Evolutionary conservation across 352 stramenopile genomes (phyloP).

Genomic region (Pythium brachiatum): DNA sequence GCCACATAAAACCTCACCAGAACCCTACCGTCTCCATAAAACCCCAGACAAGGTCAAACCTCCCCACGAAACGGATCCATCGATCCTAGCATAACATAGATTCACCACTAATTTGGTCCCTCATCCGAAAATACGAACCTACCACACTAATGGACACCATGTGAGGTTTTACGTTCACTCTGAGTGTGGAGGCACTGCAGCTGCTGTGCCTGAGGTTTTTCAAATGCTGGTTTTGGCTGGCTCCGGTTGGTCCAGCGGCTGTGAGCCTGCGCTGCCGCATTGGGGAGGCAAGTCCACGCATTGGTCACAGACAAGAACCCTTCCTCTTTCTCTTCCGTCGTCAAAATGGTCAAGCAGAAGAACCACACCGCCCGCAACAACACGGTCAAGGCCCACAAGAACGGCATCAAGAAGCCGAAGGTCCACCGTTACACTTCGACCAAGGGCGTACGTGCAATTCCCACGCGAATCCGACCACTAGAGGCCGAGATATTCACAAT

Average conservation of each 20-base stretch:
- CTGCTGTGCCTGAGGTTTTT: constrained; percentile 1
- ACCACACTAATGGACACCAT: neutral
- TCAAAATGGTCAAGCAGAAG: constrained; percentile 94
- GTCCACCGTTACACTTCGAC: constrained; percentile 94
- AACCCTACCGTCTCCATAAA: neutral
- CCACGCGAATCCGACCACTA: neutral
- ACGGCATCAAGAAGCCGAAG: constrained; percentile 98
- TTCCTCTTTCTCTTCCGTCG: constrained; percentile 23
- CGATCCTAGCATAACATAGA: neutral
- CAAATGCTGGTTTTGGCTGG: constrained; percentile 13
- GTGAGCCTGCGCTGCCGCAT: too few species aligned
- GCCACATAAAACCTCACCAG: neutral
- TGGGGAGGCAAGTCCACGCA: neutral
- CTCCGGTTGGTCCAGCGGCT: constrained; percentile 12
- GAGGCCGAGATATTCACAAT: constrained; percentile 11
- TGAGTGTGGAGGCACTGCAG: neutral
- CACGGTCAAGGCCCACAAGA: constrained; percentile 96
- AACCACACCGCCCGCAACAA: constrained; percentile 98
- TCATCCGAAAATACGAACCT: constrained; percentile 2
- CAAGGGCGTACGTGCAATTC: constrained; percentile 75
- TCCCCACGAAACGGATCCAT: constrained; percentile 17
- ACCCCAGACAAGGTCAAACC: constrained; percentile 14
- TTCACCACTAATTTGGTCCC: neutral
- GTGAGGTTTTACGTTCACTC: constrained; percentile 9
- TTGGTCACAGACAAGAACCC: constrained; percentile 20